Evolutionary conservation across 75 land plant species (phyloP), one percentile per base, ranked within the genome.

Genomic region (Pinus tabuliformis): DNA sequence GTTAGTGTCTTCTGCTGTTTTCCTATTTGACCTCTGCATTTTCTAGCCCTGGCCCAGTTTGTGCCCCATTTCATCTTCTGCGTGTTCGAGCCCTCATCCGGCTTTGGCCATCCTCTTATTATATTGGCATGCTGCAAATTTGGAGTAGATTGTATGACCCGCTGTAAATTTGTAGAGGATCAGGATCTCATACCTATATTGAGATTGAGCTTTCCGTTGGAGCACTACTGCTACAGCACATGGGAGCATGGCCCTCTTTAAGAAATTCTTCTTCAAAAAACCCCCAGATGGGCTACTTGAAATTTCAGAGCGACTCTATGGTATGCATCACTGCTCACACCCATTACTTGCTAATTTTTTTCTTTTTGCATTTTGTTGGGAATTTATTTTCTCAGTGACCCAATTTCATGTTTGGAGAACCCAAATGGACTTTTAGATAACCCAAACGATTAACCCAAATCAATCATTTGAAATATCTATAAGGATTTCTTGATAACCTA

Each of bases 221-320:
- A 22, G 15, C 28, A 21, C 26, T n/a, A 24, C 56, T 45, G 56
- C 28, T 54, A 14, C 54, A 73, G 56, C 54, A 49, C 58, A 73
- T 73, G 74, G n/a, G 76, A 21, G 73, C 6, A 92, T 92, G 95
- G 94, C 93, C 12, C 78, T 90, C 73, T 92, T 92, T 58, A 80
- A 91, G 54, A 86, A 89, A 74, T 84, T 92, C 59, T 92, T 92
- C 74, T 91, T 91, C 62, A 72, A 87, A 79, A 90, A 90, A 78
- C 95, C 95, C 54, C 95, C 95, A 3, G 95, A 92, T 79, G 95
- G 95, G 73, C 89, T 92, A 68, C 80, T 92, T 36, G 95, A 92
- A 83, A 88, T 92, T 80, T 81, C 93, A 6, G 95, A 92, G 56
- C 82, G 91, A 21, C 89, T 92, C 15, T 92, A 86, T 78, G 95